phyloP scores from a whole-genome alignment of 495 filamentous ascomycete species.

The Hyaloscypha finlandica region DNA sequence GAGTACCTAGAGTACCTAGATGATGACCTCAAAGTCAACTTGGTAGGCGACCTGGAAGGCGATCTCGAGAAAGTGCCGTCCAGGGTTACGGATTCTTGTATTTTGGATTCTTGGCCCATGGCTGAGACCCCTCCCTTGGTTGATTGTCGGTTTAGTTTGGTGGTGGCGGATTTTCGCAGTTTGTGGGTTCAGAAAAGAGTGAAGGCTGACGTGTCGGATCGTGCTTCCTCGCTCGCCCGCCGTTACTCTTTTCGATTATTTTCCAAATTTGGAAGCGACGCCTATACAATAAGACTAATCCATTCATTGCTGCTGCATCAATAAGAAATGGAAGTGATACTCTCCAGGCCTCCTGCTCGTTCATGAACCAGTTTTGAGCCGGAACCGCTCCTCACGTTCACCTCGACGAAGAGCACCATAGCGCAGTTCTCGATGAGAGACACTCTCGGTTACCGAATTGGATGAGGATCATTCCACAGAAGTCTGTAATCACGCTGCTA shows the following conservation, averaged over 20 bases:
- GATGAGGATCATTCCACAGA: too few relatives aligned
- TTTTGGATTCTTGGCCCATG: neutral
- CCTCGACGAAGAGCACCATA: too few relatives aligned
- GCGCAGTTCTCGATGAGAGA: too few relatives aligned
- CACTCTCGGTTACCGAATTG: too few relatives aligned
- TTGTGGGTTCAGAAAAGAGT: neutral
- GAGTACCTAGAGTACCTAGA: neutral
- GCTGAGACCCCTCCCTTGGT: neutral
- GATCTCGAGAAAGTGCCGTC: neutral
- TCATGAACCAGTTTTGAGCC: too few relatives aligned
- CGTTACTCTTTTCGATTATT: neutral
- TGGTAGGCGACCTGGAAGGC: neutral
- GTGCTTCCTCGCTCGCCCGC: neutral
- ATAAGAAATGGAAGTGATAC: too few relatives aligned
- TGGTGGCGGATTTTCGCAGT: neutral
- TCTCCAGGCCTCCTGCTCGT: too few relatives aligned
- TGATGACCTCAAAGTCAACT: neutral
- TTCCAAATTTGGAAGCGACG: neutral
- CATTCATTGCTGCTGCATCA: too few relatives aligned
- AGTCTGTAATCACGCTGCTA: too few relatives aligned
- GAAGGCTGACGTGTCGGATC: neutral
- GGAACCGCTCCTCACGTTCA: too few relatives aligned
- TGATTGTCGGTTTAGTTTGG: neutral
- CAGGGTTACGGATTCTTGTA: neutral
- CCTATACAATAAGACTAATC: neutral